Conservation (phyloP, 2,329 filamentous ascomycete genomes). For the Lasiodiplodia citricola region DNA sequence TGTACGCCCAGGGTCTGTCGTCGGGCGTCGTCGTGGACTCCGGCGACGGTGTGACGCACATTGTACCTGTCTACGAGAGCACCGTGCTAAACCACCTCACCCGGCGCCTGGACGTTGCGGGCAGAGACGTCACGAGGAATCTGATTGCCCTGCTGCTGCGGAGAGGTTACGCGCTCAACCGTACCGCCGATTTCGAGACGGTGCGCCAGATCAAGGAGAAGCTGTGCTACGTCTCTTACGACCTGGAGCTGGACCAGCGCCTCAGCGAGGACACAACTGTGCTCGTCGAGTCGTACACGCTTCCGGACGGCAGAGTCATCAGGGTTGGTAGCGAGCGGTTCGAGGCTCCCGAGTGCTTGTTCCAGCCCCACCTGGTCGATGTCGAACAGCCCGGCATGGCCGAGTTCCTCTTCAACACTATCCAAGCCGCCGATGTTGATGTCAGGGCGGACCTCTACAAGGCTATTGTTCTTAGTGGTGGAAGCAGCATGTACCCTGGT, state of each 20-base stretch:
- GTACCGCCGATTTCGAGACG: constrained; percentile 98
- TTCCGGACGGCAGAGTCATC: constrained; percentile 95
- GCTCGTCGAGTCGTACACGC: constrained; percentile 94
- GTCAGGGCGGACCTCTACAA: constrained; percentile 94
- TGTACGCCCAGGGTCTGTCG: constrained; percentile 88
- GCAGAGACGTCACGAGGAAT: constrained; percentile 97
- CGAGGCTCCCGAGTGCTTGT: constrained; percentile 96
- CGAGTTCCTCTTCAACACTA: constrained; percentile 98
- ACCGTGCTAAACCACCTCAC: constrained; percentile 98
- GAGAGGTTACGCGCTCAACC: constrained; percentile 94
- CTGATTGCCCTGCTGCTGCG: constrained; percentile 93
- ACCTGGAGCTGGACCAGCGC: constrained; percentile 93
- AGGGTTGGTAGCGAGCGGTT: constrained; percentile 96
- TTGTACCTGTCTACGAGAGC: constrained; percentile 97
- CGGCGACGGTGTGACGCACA: constrained; percentile 97
- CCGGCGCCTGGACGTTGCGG: constrained; percentile 89
- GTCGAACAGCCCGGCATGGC: constrained; percentile 96
- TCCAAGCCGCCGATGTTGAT: constrained; percentile 93
- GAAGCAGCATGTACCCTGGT: constrained; percentile 98
- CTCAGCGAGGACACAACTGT: constrained; percentile 97
- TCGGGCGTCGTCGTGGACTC: constrained; percentile 98
- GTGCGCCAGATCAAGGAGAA: constrained; percentile 99
- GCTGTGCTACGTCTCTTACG: constrained; percentile 98
- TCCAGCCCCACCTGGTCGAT: constrained; percentile 97
- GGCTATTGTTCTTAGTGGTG: constrained; percentile 94